Base-by-base conservation (phyloP, 164 flowering plant genomes). In the Cinnamomum chago region DNA sequence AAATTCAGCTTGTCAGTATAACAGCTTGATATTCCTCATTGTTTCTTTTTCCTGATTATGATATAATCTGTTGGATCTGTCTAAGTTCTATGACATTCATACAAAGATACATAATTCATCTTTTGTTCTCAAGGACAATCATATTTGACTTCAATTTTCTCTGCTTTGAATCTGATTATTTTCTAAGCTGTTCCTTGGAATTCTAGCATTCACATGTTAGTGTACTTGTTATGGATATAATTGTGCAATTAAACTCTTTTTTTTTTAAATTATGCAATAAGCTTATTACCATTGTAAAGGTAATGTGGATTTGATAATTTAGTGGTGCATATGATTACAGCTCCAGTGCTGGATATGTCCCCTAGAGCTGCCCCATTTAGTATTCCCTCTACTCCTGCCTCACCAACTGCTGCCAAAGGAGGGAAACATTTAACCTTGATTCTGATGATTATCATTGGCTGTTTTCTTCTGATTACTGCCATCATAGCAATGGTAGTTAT, bases 391-490 rank as follows among this genome's bases (percentile, higher is more conserved):
- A 67, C 81, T 70, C 50, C 88, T 67, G 74, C 80, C 18, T 25
- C 87, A 62, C 5, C 22, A 1, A 35, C 13, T 65, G 12, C 80
- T 77, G 74, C 86, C 68, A 80, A 77, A 40, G 79, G 75, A 70
- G 83, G 75, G 62, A 84, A 79, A 51, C 90, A 83, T 71, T 78
- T 88, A 65, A 84, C 72, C 73, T 78, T 89, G 74, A 62, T 83
- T 83, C 83, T 93, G 68, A 76, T 90, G 69, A 76, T 93, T 76
- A 85, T 89, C 51, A 83, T 93, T 79, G 86, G 86, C 75, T 89
- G 81, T 76, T 86, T 86, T 40, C 30, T 93, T 52, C 77, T 89
- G 74, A 75, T 90, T 13, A 73, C 88, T 75, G 79, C 82, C 65
- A 67, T 88, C 58, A 47, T 87, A 66, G 76, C 79, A 14, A 62